These are phyloP conservation scores for Paramyrothecium sp. DNA, from an alignment of 2,329 filamentous ascomycete genomes.

Conservation along the genomic window DNA sequence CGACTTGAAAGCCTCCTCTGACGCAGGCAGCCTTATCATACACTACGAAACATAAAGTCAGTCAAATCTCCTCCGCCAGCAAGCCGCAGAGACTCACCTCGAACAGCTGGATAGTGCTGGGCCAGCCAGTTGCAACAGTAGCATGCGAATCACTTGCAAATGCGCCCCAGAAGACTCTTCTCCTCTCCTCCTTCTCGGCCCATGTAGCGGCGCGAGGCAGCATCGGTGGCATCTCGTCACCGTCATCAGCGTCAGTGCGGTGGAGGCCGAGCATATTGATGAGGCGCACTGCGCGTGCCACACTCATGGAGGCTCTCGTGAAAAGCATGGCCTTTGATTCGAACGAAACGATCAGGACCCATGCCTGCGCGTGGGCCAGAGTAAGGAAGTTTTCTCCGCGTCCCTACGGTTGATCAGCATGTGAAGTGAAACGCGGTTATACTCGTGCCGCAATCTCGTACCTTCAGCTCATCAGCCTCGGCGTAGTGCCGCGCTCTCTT, in stretches of 20 bases:
- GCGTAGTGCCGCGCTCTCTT: slow-evolving; percentile 77
- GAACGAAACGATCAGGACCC: slow-evolving; percentile 71
- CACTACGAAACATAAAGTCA: slow-evolving; percentile 42
- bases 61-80: neutral
- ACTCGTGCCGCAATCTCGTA: too few species aligned
- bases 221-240: slow-evolving; percentile 69
- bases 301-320: slow-evolving; percentile 80
- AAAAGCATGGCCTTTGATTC: slow-evolving; percentile 87
- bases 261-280: slow-evolving; percentile 84
- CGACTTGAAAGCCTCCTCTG: slow-evolving; percentile 72
- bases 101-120: slow-evolving; percentile 71
- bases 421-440: too few species aligned
- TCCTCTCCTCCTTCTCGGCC: slow-evolving; percentile 73
- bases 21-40: slow-evolving; percentile 74
- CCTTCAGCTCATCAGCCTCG: slow-evolving; percentile 81
- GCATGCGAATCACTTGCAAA: slow-evolving; percentile 84
- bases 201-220: slow-evolving; percentile 73
- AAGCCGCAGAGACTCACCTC: slow-evolving; percentile 46
- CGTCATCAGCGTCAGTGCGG: slow-evolving; percentile 63
- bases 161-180: slow-evolving; percentile 81
- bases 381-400: slow-evolving; percentile 79
- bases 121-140: slow-evolving; percentile 89
- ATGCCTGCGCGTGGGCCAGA: slow-evolving; percentile 77
- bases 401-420: slow-evolving; percentile 39
- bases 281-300: slow-evolving; percentile 68